These are phyloP conservation scores for Naematelia encephala DNA, from an alignment of 768 basidiomycete genomes.

Conservation along the genomic window DNA sequence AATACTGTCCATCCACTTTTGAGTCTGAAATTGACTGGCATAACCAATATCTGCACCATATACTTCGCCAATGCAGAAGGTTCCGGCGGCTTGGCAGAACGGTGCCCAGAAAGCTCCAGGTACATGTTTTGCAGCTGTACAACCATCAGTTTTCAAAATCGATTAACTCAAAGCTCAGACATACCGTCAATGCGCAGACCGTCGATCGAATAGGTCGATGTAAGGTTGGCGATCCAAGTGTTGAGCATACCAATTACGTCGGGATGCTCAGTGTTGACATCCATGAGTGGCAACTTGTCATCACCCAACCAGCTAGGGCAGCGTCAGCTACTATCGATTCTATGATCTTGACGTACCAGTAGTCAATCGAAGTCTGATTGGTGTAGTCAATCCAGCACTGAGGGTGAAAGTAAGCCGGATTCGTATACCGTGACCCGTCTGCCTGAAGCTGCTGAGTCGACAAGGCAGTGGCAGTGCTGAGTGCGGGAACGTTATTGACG, in stretches of 20 bases:
- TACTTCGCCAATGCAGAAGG: slow-evolving; percentile 86
- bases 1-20: slow-evolving; percentile 43
- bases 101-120: slow-evolving; percentile 69
- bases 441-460: slow-evolving; percentile 21
- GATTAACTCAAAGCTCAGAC: not conserved
- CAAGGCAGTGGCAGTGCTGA: slow-evolving; percentile 52
- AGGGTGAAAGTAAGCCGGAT: slow-evolving; percentile 63
- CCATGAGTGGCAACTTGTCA: slow-evolving; percentile 66
- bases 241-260: slow-evolving; percentile 63
- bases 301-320: slow-evolving; percentile 82
- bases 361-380: slow-evolving; percentile 53
- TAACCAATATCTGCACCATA: slow-evolving; percentile 57
- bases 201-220: slow-evolving; percentile 69
- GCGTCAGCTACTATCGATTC: slow-evolving; percentile 5
- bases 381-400: slow-evolving; percentile 70
- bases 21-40: slow-evolving; percentile 37
- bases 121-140: slow-evolving; percentile 59
- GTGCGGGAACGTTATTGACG: slow-evolving; percentile 73
- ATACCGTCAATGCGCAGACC: slow-evolving; percentile 73
- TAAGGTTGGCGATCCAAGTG: slow-evolving; percentile 66
- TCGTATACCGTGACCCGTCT: slow-evolving; percentile 34
- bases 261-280: slow-evolving; percentile 72
- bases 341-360: slow-evolving; percentile 28
- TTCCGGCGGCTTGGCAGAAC: slow-evolving; percentile 70
- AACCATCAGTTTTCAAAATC: slow-evolving; percentile 49